Evolutionary conservation across 495 filamentous ascomycete species (phyloP).

Genomic region (Hyaloscypha hepaticicola): DNA sequence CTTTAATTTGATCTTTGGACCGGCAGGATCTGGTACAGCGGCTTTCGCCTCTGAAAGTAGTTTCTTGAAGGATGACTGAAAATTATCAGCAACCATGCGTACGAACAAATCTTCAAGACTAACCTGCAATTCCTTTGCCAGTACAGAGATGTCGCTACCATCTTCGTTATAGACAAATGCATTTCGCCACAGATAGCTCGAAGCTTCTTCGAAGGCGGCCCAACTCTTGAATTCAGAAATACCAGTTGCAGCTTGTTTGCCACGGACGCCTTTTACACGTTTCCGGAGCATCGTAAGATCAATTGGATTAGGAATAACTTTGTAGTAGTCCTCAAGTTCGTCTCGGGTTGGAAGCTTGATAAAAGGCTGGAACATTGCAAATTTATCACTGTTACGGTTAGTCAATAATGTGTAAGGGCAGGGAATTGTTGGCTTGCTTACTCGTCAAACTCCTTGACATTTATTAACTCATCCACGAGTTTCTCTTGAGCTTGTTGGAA

Average conservation of each 20-base stretch:
- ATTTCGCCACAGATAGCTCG: slow-evolving; percentile 79
- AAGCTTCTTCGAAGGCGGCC: slow-evolving; percentile 74
- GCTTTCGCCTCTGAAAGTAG: slow-evolving; percentile 67
- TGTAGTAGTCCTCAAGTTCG: slow-evolving; percentile 69
- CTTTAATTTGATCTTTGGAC: slow-evolving; percentile 77
- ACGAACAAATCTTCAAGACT: slow-evolving; percentile 17
- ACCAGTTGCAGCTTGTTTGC: slow-evolving; percentile 58
- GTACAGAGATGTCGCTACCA: slow-evolving; percentile 69
- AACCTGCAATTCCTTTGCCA: slow-evolving; percentile 77
- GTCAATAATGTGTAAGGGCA: slow-evolving; percentile 41
- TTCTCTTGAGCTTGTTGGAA: slow-evolving; percentile 83
- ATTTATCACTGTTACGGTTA: slow-evolving; percentile 41
- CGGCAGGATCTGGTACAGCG: slow-evolving; percentile 59
- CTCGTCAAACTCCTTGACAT: slow-evolving; percentile 54
- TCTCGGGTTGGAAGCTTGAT: slow-evolving; percentile 61
- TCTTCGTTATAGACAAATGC: slow-evolving; percentile 88
- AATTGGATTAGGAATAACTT: slow-evolving; percentile 69
- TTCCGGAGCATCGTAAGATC: slow-evolving; percentile 71
- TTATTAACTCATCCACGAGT: slow-evolving; percentile 67
- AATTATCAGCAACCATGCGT: slow-evolving; percentile 18
- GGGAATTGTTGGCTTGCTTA: slow-evolving; percentile 7
- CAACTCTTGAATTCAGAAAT: slow-evolving; percentile 73
- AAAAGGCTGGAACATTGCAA: slow-evolving; percentile 60
- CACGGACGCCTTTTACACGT: slow-evolving; percentile 64
- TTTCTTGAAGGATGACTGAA: slow-evolving; percentile 60